Base-by-base conservation (phyloP, 768 basidiomycete genomes). In the Harrya chromipes region DNA sequence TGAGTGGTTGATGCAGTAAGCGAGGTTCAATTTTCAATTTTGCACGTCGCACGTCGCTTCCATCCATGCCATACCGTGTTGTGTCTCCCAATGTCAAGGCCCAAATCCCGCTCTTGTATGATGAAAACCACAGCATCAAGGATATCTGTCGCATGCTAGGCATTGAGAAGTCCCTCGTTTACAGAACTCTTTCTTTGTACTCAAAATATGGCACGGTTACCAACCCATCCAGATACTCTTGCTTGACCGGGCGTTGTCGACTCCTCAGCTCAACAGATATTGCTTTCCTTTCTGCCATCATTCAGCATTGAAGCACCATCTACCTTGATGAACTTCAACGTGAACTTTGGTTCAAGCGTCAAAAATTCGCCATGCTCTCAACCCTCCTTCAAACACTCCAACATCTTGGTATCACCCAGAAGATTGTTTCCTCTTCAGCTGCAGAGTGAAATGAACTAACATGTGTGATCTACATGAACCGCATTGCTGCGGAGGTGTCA, bases 391-490 rank as follows among this genome's bases (percentile, higher is more conserved):
- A 44, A 8, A 26, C 55, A 20, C 23, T 59, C 7, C 12, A 12
- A 6, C 24, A 6, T 19, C 34, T 59, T 40, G 7, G 11, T 6
- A 13, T 59, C 26, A 64, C 26, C 5, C 10, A n/a, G 16, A 63
- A 63, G 19, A 9, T 45, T 5, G 33, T 60, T n/a, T 57, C 53
- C 3, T 19, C n/a, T 11, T 11, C 37, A 16, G 58, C 63, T 13
- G 17, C 26, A 0, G 54, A 65, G 46, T 4, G 27, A 16, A 59
- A 65, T 52, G 53, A 27, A 16, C 21, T 29, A 11, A 2, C 14
- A 31, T 17, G 47, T 23, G 53, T 50, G 3, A n/a, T 43, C 16
- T 55, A 47, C 27, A 55, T 52, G 50, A 55, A 55, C 9, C 7
- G 19, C n/a, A 52, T 55, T 37, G 46, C 29, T 1, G 35, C 47